Evolutionary conservation across 1,284 basidiomycete species (phyloP).

Genomic region (Microbotryum scabiosae): DNA sequence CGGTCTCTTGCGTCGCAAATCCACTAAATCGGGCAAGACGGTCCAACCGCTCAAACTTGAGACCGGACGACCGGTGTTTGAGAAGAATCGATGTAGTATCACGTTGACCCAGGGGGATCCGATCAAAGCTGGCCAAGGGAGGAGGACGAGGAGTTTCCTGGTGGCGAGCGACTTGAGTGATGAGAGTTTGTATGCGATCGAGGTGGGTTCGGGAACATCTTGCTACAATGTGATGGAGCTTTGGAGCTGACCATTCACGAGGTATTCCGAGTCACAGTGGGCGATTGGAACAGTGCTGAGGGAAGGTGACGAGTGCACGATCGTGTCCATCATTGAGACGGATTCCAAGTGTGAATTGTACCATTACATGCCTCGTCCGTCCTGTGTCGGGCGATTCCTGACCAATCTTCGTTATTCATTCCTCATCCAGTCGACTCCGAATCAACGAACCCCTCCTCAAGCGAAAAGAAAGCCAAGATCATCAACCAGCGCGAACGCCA

Average conservation of each 20-base stretch:
- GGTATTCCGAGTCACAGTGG: constrained; percentile 13
- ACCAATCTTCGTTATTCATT: no score
- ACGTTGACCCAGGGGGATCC: constrained; percentile 67
- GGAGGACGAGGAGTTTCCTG: constrained; percentile 64
- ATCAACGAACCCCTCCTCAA: constrained; percentile 43
- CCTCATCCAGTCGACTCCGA: constrained; percentile 61
- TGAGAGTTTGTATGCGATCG: constrained; percentile 80
- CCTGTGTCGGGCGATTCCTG: no score
- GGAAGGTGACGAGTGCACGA: constrained; percentile 76
- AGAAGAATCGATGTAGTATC: constrained; percentile 86
- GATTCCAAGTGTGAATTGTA: constrained; percentile 58
- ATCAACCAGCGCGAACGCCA: constrained; percentile 33
- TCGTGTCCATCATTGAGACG: constrained; percentile 87
- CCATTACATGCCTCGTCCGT: no score
- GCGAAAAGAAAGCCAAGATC: constrained; percentile 27
- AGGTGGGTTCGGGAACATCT: constrained; percentile 37
- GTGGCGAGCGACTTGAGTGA: constrained; percentile 90
- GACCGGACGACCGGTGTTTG: constrained; percentile 61
- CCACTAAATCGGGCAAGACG: constrained; percentile 4
- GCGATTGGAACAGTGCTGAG: constrained; percentile 90
- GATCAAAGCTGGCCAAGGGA: constrained; percentile 44
- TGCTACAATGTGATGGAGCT: constrained; percentile 28
- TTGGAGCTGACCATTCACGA: no score
- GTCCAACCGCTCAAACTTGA: constrained; percentile 11
- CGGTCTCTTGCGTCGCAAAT: constrained; percentile 14